A percentile compares a stretch with the other conserved stretches of the same genome.
Conservation (phyloP, 2,329 filamentous ascomycete genomes). For the Monilinia aucupariae region DNA sequence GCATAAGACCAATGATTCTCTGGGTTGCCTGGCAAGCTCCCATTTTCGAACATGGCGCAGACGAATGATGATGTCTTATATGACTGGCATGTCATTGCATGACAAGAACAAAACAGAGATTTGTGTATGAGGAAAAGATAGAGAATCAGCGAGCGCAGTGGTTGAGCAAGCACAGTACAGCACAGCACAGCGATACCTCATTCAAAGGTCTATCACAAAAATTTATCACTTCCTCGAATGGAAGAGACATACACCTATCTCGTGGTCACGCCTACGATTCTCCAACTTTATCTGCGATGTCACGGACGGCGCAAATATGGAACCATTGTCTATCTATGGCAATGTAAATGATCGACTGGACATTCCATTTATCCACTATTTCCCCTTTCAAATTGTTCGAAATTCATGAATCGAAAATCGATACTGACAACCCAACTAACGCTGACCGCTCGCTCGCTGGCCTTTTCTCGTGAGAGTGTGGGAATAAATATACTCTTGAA, state of each 20-base stretch:
- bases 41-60: constrained; percentile 35
- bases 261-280: not conserved
- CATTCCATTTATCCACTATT: not conserved
- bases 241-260: not conserved
- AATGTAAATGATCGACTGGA: not conserved
- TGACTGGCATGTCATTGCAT: constrained; percentile 13
- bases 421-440: constrained; percentile 38
- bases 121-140: constrained; percentile 19
- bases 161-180: constrained; percentile 35
- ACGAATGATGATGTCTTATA: constrained; percentile 27
- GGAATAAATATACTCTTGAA: constrained; percentile 1
- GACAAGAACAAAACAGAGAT: constrained; percentile 15
- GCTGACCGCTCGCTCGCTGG: constrained; percentile 57
- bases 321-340: not conserved
- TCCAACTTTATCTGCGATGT: not conserved
- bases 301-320: not conserved
- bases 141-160: constrained; percentile 49
- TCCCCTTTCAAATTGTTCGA: not conserved
- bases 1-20: constrained; percentile 40
- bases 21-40: constrained; percentile 51
- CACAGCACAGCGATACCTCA: constrained; percentile 32
- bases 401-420: not conserved
- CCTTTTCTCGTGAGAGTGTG: constrained; percentile 34
- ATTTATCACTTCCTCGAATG: not conserved
- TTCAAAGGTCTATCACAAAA: not conserved